phyloP scores from a whole-genome alignment of 1,284 basidiomycete species.

The Melampsora occidentalis region DNA sequence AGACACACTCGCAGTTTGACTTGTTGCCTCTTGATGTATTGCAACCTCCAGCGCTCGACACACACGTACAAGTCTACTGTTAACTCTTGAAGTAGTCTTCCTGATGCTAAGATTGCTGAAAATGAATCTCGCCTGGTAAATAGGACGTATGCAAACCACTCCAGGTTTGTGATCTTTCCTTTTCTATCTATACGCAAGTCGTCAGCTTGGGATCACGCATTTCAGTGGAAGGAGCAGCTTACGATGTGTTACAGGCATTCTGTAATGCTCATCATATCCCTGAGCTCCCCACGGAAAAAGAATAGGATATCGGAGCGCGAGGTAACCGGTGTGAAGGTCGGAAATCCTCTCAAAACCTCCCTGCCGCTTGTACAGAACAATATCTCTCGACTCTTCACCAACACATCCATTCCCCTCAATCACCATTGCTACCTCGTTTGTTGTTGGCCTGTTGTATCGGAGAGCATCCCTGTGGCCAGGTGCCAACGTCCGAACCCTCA shows the following conservation, averaged over 20 bases:
- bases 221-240: too few species aligned
- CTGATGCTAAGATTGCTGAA: too few species aligned
- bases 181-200: neutral
- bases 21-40: too few species aligned
- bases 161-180: too few species aligned
- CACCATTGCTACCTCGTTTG: neutral
- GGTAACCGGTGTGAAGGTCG: constrained; percentile 2
- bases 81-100: too few species aligned
- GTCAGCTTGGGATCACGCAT: too few species aligned
- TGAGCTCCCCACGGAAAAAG: constrained; percentile 17
- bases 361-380: neutral
- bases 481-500: too few species aligned
- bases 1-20: too few species aligned
- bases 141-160: too few species aligned
- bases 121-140: neutral
- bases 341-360: neutral
- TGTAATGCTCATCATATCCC: neutral
- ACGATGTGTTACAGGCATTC: neutral
- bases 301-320: constrained; percentile 8
- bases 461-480: neutral
- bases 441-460: neutral
- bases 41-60: too few species aligned
- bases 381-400: neutral
- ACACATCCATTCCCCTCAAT: neutral
- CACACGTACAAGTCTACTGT: too few species aligned